Base-by-base conservation (phyloP, 257 asterid species). In the Osmanthus fragrans region DNA sequence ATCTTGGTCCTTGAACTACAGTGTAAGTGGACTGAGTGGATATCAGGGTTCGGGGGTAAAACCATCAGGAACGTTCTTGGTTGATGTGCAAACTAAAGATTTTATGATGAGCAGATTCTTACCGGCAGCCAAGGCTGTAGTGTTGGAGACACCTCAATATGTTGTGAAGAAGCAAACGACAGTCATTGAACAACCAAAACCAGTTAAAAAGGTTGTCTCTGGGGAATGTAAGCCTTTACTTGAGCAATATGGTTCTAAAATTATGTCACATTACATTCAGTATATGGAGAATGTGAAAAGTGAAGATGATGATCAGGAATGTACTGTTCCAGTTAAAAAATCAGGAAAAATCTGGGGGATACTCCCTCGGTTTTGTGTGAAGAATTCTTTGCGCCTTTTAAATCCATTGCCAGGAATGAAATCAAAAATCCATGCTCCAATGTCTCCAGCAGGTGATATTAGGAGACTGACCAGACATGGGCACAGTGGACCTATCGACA, bases 61-160 rank as follows among this genome's bases (percentile, higher is more conserved):
- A 80, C 87, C 92, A 23, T 85, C 97, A 0, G 96, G 90, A 71
- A 85, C 86, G 7, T 90, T 88, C 65, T 80, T 85, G 12, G 51
- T 87, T 11, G 97, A 96, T 60, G 70, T 81, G 33, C 93, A 88
- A 72, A 91, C 98, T 21, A 80, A 86, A 74, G 98, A 90, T 72
- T 89, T 96, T 71, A 93, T 96, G 98, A 88, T 96, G 95, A 84
- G 78, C 56, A 86, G 99, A 76, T 96, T 96, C 89, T 83, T 96
- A 69, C 97, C 96, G 32, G 98, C 97, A 12, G 97, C 99, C 25
- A 93, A 92, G 81, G 98, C 99, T 64, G 96, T 76, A 16, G 94
- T 88, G 33, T 40, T 93, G 76, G 99, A 91, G 74, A 88, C 92
- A 0, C 96, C 96, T 18, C 85, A 89, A 47, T 85, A 87, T 75